Evolutionary conservation across 495 filamentous ascomycete genomes (phyloP), one percentile per base, ranked within the genome.

Genomic region (Penicillium ucsense): DNA sequence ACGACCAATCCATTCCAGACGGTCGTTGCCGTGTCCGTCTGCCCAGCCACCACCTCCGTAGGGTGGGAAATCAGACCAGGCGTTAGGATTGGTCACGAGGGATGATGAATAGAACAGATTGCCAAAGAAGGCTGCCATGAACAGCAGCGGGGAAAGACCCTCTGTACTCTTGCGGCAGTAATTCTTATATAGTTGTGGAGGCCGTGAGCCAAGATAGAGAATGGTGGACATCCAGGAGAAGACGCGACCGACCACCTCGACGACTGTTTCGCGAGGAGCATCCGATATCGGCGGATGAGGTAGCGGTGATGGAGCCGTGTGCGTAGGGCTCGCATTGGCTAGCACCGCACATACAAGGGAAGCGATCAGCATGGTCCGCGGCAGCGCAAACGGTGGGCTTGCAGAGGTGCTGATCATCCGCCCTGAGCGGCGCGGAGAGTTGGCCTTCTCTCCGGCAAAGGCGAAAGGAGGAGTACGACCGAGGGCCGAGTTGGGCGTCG

Each of bases 91-190:
- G 4, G 81, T 72, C 27, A 84, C 57, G 6, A 88, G 62, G 8
- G 83, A 84, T 34, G 70, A 51, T 8, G 80, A 83, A 66, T 88
- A 88, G 70, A 86, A 86, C 41, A 85, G 56, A 58, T 88, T 88
- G 10, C 84, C 84, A 53, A 73, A 75, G 57, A 88, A 88, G 9
- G 84, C 83, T 8, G 84, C 84, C 41, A 79, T 66, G 64, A 88
- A 88, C 36, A 88, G 76, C 2, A 76, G 55, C 3, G 82, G 80
- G 0, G 78, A 82, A n/a, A 88, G 77, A 10, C 84, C 84, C 20
- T 83, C 66, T 6, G 84, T 87, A 46, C 81, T 84, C 55, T 76
- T 78, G 46, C 84, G 81, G 46, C 62, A 48, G 51, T 78, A 75
- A 64, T 88, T 88, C 52, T 84, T 81, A 64, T 79, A 75, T 31